Evolutionary conservation across 2,329 filamentous ascomycete species (phyloP).

Genomic region (Trichoderma sp.): DNA sequence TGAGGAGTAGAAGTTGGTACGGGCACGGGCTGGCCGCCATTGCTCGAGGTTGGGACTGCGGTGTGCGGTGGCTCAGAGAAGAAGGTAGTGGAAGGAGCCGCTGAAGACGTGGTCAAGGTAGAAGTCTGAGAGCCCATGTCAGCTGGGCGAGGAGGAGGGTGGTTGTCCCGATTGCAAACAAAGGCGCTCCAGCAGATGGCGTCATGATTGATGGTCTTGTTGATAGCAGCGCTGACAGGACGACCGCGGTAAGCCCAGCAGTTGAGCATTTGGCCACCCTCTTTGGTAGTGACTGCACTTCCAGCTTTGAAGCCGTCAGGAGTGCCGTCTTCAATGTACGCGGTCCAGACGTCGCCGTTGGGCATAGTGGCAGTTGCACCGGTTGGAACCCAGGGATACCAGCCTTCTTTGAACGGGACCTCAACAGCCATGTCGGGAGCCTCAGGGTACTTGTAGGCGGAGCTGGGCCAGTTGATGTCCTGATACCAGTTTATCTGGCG

Average conservation of each 20-base stretch:
- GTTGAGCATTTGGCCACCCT: slow-evolving; percentile 42
- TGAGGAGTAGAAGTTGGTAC: slow-evolving; percentile 36
- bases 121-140: slow-evolving; percentile 42
- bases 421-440: slow-evolving; percentile 44
- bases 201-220: slow-evolving; percentile 42
- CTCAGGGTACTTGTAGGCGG: slow-evolving; percentile 39
- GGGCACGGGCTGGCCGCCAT: slow-evolving; percentile 36
- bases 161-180: slow-evolving; percentile 43
- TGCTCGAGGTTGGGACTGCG: slow-evolving; percentile 30
- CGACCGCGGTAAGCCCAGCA: slow-evolving; percentile 48
- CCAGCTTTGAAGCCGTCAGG: slow-evolving; percentile 45
- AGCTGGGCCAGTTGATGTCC: slow-evolving; percentile 41
- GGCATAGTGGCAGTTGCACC: slow-evolving; percentile 43
- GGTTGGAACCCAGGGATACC: slow-evolving; percentile 43
- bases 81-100: slow-evolving; percentile 39
- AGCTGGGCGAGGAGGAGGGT: slow-evolving; percentile 38
- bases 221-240: slow-evolving; percentile 42
- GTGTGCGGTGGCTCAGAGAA: slow-evolving; percentile 36
- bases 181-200: slow-evolving; percentile 46
- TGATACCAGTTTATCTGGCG: slow-evolving; percentile 49
- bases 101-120: slow-evolving; percentile 37
- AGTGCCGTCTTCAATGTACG: slow-evolving; percentile 45
- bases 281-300: slow-evolving; percentile 44
- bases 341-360: slow-evolving; percentile 45
- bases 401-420: slow-evolving; percentile 42